Conservation (phyloP, 805 yeast species). For the Priceomyces castillae region DNA sequence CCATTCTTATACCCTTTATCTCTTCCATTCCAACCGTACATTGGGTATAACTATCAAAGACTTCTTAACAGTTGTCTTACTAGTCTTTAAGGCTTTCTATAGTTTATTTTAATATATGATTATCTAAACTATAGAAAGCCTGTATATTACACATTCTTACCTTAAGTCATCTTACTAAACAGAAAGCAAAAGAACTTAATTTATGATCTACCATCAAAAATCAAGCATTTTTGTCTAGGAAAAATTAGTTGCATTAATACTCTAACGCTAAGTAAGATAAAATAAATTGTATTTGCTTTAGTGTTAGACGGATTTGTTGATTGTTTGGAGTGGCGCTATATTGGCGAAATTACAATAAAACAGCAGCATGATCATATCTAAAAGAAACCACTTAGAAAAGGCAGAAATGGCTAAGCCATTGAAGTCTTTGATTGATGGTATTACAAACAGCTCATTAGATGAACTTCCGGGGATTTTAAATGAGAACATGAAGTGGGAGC, state of each 20-base stretch:
- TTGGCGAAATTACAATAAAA: background rate
- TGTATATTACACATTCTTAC: background rate
- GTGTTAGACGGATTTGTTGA: background rate
- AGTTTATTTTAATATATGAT: too few relatives aligned
- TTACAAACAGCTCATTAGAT: conserved; percentile 34
- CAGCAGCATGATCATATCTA: conserved; percentile 30
- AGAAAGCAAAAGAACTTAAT: background rate
- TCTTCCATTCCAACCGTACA: background rate
- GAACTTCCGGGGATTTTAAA: conserved; percentile 42
- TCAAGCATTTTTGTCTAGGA: background rate
- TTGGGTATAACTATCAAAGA: background rate
- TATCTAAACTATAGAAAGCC: background rate
- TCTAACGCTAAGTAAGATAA: background rate
- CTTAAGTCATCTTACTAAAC: background rate
- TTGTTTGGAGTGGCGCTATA: background rate
- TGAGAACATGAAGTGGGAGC: conserved; percentile 49
- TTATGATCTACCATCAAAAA: background rate
- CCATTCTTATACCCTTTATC: background rate
- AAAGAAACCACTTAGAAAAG: conserved; percentile 26
- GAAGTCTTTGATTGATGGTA: conserved; percentile 31
- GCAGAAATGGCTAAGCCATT: conserved; percentile 30
- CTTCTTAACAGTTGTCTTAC: too few relatives aligned
- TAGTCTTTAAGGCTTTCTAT: too few relatives aligned
- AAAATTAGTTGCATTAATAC: background rate
- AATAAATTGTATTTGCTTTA: background rate